Conservation (phyloP, 2,329 filamentous ascomycete species). For the Dichotomopilus funicola region DNA sequence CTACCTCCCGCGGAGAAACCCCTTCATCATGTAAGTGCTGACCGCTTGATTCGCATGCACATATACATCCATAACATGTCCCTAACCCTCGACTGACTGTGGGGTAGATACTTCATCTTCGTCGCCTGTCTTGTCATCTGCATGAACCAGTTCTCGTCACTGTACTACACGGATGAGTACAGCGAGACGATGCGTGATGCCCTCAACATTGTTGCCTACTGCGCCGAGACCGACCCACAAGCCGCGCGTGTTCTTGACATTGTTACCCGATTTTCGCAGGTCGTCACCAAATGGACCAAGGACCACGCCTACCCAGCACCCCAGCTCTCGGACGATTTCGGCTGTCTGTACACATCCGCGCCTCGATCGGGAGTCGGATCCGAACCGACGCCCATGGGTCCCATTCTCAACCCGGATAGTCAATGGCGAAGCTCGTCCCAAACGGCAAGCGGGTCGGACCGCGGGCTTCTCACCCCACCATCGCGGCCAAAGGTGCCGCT, state of each 20-base stretch:
- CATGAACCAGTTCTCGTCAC: constrained; percentile 49
- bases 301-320: constrained; percentile 18
- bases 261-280: constrained; percentile 41
- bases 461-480: constrained; percentile 15
- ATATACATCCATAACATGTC: neutral
- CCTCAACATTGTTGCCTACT: constrained; percentile 44
- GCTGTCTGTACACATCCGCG: constrained; percentile 19
- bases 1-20: constrained; percentile 46
- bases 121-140: constrained; percentile 47
- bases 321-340: constrained; percentile 18
- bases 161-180: constrained; percentile 41
- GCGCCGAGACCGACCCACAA: constrained; percentile 42
- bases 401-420: neutral
- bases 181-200: constrained; percentile 35
- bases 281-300: constrained; percentile 28
- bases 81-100: constrained; percentile 1
- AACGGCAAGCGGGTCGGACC: constrained; percentile 6
- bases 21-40: constrained; percentile 47
- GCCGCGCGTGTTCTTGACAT: constrained; percentile 45
- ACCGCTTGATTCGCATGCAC: neutral
- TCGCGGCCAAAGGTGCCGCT: constrained; percentile 15
- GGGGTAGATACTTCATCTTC: constrained; percentile 48
- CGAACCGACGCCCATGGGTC: constrained; percentile 1
- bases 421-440: constrained; percentile 4
- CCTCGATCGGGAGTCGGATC: constrained; percentile 10